Conservation (phyloP, 1,139 yeast species). For the Candida pseudocylindracea region DNA sequence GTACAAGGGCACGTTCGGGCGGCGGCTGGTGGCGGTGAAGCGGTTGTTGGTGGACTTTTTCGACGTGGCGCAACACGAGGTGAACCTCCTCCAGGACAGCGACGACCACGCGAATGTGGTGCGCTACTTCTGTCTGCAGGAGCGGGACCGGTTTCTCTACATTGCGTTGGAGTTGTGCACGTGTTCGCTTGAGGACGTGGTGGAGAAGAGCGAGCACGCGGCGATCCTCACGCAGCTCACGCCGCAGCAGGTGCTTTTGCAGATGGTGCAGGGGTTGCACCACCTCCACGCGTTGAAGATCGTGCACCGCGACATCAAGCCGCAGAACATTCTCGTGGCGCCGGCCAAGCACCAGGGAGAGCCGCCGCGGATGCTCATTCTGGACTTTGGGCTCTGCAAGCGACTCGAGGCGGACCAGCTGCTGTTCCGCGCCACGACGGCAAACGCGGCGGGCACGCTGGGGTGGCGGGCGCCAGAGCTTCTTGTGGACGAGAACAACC, state of each 20-base stretch:
- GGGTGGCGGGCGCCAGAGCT: conserved; percentile 99
- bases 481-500: conserved; percentile 12
- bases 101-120: conserved; percentile 95
- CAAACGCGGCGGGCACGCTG: conserved; percentile 87
- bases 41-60: conserved; percentile 83
- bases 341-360: conserved; percentile 12
- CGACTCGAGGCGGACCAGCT: conserved; percentile 82
- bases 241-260: conserved; percentile 23
- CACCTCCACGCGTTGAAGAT: conserved; percentile 80
- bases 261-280: conserved; percentile 67
- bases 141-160: conserved; percentile 54
- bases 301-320: conserved; percentile 89
- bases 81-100: conserved; percentile 68
- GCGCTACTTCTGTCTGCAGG: conserved; percentile 77
- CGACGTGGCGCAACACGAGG: conserved; percentile 92
- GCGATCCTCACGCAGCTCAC: conserved; percentile 6
- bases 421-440: conserved; percentile 79
- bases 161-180: conserved; percentile 86
- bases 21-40: conserved; percentile 88
- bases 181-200: conserved; percentile 71
- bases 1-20: conserved; percentile 73
- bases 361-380: conserved; percentile 45
- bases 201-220: conserved; percentile 26
- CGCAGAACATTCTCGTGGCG: conserved; percentile 79
- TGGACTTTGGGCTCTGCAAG: conserved; percentile 92